Percentiles rank a stretch among this genome's conserved stretches.
These are phyloP conservation scores for Vararia minispora DNA, from an alignment of 768 basidiomycete species.

Conservation along the genomic window DNA sequence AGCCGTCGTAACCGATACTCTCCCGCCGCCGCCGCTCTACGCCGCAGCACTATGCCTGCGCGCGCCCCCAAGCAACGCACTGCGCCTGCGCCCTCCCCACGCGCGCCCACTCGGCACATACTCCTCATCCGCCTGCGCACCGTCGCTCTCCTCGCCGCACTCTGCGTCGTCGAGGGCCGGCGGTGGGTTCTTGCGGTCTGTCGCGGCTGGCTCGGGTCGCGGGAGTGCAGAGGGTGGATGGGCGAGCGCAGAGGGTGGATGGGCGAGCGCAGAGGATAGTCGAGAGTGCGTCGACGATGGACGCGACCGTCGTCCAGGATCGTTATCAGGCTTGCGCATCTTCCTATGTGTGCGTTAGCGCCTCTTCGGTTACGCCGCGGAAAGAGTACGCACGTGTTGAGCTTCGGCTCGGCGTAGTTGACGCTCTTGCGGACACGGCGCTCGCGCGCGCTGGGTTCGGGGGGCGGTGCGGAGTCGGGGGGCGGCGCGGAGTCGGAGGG, in stretches of 20 bases:
- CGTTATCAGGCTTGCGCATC: conserved; percentile 78
- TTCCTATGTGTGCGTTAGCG: conserved; percentile 35
- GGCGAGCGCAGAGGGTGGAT: conserved; percentile 18
- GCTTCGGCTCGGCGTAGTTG: conserved; percentile 80
- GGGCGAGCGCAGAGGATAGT: conserved; percentile 6
- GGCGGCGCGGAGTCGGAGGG: conserved; percentile 26
- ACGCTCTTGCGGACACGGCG: conserved; percentile 65
- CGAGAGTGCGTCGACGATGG: conserved; percentile 19
- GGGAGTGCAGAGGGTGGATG: conserved; percentile 19
- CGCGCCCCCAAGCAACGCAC: conserved; percentile 18
- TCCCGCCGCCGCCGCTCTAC: too few relatives aligned
- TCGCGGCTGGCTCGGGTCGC: conserved; percentile 15
- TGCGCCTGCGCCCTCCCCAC: conserved; percentile 45
- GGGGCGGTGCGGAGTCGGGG: conserved; percentile 22
- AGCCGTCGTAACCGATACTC: too few relatives aligned
- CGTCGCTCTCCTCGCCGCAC: conserved; percentile 55
- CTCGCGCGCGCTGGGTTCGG: conserved; percentile 27
- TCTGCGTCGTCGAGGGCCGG: conserved; percentile 38
- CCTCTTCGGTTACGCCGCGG: neutral
- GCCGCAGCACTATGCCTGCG: too few relatives aligned
- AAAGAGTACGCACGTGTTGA: conserved; percentile 61
- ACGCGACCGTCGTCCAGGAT: conserved; percentile 21
- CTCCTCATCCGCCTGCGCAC: conserved; percentile 63
- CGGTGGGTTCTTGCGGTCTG: too few relatives aligned
- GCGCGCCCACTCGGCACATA: conserved; percentile 35